phyloP scores from a whole-genome alignment of 139 green algal species.

The Gonium pectorale region DNA sequence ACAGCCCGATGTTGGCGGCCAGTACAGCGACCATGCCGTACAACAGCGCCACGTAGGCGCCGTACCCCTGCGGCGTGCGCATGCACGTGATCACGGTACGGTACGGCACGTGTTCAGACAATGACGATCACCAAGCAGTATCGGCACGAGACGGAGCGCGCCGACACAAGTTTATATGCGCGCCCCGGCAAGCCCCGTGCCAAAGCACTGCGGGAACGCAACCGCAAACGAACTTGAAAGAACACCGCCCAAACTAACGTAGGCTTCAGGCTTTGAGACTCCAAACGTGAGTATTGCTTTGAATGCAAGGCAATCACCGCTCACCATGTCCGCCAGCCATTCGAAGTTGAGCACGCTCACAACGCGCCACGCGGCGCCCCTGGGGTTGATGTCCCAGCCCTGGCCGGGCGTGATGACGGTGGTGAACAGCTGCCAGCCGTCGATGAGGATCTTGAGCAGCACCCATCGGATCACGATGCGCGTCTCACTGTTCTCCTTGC shows the following conservation, averaged over 20 bases:
- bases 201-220: not conserved
- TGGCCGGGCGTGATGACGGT: conserved; percentile 22
- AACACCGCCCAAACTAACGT: not conserved
- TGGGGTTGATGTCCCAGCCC: conserved; percentile 26
- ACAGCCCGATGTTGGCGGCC: conserved; percentile 21
- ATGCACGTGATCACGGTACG: not conserved
- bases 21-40: conserved; percentile 42
- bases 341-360: not conserved
- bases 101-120: not conserved
- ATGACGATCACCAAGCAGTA: not conserved
- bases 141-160: not conserved
- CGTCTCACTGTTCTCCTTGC: conserved; percentile 41
- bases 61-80: conserved; percentile 8
- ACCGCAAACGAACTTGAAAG: not conserved
- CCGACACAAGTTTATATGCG: not conserved
- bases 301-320: not conserved
- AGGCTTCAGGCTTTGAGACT: not conserved
- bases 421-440: conserved; percentile 38
- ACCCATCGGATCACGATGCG: conserved; percentile 32
- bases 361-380: not conserved
- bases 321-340: conserved; percentile 1
- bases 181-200: not conserved
- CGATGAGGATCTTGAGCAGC: conserved; percentile 30
- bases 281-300: conserved; percentile 20
- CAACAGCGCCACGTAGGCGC: conserved; percentile 38